Base-by-base conservation (phyloP, 2,329 filamentous ascomycete genomes). In the Aspergillus spinulosporus region DNA sequence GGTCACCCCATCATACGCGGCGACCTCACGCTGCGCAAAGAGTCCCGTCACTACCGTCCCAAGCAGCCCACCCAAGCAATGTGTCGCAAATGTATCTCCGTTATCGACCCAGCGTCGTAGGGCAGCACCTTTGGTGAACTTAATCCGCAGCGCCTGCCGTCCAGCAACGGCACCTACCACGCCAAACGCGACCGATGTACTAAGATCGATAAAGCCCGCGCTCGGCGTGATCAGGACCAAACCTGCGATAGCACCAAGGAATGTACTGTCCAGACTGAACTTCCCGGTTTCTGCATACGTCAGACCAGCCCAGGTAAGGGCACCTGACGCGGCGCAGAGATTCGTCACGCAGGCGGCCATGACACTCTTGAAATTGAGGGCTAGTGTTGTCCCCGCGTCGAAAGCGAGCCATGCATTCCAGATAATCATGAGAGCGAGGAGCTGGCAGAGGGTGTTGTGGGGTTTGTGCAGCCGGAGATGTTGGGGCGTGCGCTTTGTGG, bases 41-140 rank as follows among this genome's bases (percentile, higher is more conserved):
- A 81, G 68, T 0, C 80, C 80, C 0, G 80, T 82, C 3, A 73
- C 72, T 9, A 82, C 75, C 0, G 80, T 83, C 0, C 78, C 80
- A 0, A 80, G 64, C 4, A 82, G 69, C 0, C 80, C 80, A 14
- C 80, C 80, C 9, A 82, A 68, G 59, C 80, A 82, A 57, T 82
- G 80, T 3, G 80, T 82, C 4, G 80, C 81, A 62, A 82, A 82
- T 0, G 80, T 82, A 63, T 83, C 80, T 1, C 79, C 80, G 58
- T 82, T 81, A 59, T 82, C 80, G 0, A 83, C 80, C 80, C 79
- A 83, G 34, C 75, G 69, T 68, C 73, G 75, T 2, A 71, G 66
- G n/a, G 72, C 67, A 4, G 80, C 80, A 31, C 76, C 68, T 9
- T 78, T 73, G 1, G 77, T 82, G 57, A 78, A 81, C 64, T 83